Percentiles rank a stretch among this genome's conserved stretches.
These are phyloP conservation scores for Hordeum pubiflorum DNA, from an alignment of 202 grass and related monocot genomes.

Conservation along the genomic window DNA sequence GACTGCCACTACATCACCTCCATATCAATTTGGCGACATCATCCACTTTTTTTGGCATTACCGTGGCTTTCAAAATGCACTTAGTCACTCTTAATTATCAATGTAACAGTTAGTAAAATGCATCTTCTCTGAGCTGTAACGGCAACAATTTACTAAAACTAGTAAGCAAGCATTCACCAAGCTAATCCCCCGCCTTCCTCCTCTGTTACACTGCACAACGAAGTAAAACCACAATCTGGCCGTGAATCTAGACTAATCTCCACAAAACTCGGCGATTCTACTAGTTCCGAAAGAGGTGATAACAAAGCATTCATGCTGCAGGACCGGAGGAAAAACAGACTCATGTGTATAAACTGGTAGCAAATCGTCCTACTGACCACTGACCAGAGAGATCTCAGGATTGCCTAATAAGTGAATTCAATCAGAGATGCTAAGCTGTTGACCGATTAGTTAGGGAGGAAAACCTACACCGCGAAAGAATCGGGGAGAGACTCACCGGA, in stretches of 20 bases:
- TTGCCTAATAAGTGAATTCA: neutral
- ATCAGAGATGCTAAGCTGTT: neutral
- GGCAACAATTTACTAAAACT: neutral
- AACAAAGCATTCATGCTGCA: neutral
- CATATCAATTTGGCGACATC: too few species aligned
- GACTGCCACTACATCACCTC: neutral
- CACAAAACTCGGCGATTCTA: neutral
- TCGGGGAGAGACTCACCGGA: neutral
- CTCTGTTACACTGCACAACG: neutral
- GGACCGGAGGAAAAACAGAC: neutral
- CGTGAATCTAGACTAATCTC: neutral
- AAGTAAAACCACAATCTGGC: neutral
- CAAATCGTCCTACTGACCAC: neutral
- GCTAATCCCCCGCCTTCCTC: too few species aligned
- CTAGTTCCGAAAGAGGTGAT: neutral
- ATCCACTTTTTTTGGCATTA: neutral
- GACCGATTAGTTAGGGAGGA: neutral
- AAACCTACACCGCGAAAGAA: neutral
- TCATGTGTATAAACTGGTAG: neutral
- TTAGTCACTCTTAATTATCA: neutral
- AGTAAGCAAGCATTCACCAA: neutral
- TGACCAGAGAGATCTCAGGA: neutral
- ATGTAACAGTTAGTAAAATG: neutral
- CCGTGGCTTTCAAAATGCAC: neutral
- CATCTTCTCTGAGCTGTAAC: neutral